Conservation (phyloP, 2,329 filamentous ascomycete genomes). For the Beauveria scarabaeidicola region DNA sequence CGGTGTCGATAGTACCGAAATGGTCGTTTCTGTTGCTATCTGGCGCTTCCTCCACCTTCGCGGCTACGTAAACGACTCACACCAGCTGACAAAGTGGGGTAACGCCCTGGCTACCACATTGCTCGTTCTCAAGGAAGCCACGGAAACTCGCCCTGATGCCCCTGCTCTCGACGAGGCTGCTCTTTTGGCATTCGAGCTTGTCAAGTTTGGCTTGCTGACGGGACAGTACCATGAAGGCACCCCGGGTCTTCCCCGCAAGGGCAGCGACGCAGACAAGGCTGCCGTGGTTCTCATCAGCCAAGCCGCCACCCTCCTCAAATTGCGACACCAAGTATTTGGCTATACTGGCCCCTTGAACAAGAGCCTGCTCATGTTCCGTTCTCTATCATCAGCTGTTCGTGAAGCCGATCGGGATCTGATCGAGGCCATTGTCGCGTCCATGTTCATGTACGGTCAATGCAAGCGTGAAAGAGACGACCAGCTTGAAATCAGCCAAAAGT, state of each 20-base stretch:
- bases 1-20: constrained; percentile 57
- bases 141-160: constrained; percentile 34
- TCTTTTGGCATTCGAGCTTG: constrained; percentile 76
- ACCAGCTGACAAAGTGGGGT: constrained; percentile 79
- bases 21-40: constrained; percentile 62
- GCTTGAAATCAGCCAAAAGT: constrained; percentile 64
- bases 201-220: constrained; percentile 71
- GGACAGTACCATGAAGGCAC: constrained; percentile 52
- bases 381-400: constrained; percentile 71
- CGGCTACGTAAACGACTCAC: constrained; percentile 71
- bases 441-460: constrained; percentile 75
- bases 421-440: constrained; percentile 70
- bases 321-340: constrained; percentile 76
- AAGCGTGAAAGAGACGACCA: constrained; percentile 60
- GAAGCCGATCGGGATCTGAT: constrained; percentile 72
- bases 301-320: constrained; percentile 71
- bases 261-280: constrained; percentile 62
- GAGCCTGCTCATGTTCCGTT: constrained; percentile 78
- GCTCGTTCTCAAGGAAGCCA: constrained; percentile 48
- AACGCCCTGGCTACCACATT: constrained; percentile 66
- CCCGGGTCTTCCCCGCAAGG: constrained; percentile 47
- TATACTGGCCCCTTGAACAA: constrained; percentile 93
- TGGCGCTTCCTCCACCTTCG: constrained; percentile 88
- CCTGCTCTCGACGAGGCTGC: constrained; percentile 62
- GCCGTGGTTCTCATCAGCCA: constrained; percentile 78